Base-by-base conservation (phyloP, 2,329 filamentous ascomycete species). In the Diplodia intermedia region DNA sequence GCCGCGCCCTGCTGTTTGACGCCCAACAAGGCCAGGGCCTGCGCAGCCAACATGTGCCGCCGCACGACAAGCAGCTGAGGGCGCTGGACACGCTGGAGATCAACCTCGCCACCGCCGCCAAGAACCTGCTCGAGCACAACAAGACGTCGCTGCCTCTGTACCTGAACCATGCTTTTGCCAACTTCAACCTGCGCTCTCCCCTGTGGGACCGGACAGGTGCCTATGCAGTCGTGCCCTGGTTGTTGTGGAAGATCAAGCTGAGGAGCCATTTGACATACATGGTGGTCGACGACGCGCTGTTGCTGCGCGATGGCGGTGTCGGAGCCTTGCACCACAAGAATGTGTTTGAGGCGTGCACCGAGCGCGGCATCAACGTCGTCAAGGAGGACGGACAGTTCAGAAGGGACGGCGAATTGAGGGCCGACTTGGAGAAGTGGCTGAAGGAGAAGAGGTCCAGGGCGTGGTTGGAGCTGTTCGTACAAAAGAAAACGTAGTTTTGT, bases 311-410 rank as follows among this genome's bases (percentile, higher is more conserved):
- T 56, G 91, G 91, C 1, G 91, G 89, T 0, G 84, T 86, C 5
- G 71, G 75, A 3, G 84, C 79, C 26, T 80, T 96, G 72, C 85
- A 85, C 71, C 79, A 79, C 8, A 85, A 86, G 49, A 92, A 96
- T 81, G 80, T 93, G 23, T 80, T 81, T 69, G 84, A 92, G 69
- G 92, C 92, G 15, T 91, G 90, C 73, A 84, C 88, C 68, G 91
- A 93, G 71, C 84, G 91, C 15, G 91, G 90, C 0, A 83, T 91
- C 43, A 81, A 87, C 72, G 83, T 87, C 11, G 71, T 87, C 31
- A 84, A 73, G 0, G 79, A 82, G 56, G 66, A 74, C 20, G 71
- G 74, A 4, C 73, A 47, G 3, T n/a, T n/a, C 12, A 47, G 18
- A 8, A 6, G 2, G n/a, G 18, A 47, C 43, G 5, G 3, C 8